Base-by-base conservation (phyloP, 352 stramenopile genomes). In the Phytophthora macrochlamydospora region DNA sequence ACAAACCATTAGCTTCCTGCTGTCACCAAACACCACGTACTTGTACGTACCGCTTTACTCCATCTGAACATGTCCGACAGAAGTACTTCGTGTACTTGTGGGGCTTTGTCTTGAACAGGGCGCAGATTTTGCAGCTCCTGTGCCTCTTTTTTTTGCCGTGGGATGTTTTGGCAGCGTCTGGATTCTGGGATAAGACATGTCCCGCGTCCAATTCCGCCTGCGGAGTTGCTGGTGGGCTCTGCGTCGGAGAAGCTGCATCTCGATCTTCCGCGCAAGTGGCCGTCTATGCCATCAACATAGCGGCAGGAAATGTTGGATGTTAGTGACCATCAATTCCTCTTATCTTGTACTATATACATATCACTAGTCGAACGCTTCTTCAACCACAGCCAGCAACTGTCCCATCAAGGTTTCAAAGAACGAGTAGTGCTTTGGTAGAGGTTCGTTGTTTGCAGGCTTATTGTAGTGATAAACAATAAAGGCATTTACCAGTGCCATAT, bases 401-500 rank as follows among this genome's bases (percentile, higher is more conserved):
- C 43, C 49, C 31, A 55, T 44, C 30, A 55, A 32, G 30, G 33
- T 31, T 61, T 62, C 44, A n/a, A 59, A 66, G 38, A 62, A 61
- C 5, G 43, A 24, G 44, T 51, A 48, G 28, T 56, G 59, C 14
- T 67, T 56, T 1, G 51, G 33, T 6, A 35, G 51, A 3, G 29
- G n/a, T n/a, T 62, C 31, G 11, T 61, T 56, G 24, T 51, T 56
- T n/a, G 62, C 32, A 2, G 51, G 50, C 32, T 9, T 14, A 11
- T 67, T 2, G 38, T 67, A 32, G 8, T 51, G 45, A 18, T 46
- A 48, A 6, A 67, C 33, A 11, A 62, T 67, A 11, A 67, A 62
- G 2, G 45, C 28, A 32, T 74, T 74, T 2, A 67, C 51, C 0
- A 74, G n/a, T 2, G 56, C 60, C 31, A 67, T 55, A 56, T 67